Conservation (phyloP, 371 early-diverging fungal genomes). For the Mucor irregularis region DNA sequence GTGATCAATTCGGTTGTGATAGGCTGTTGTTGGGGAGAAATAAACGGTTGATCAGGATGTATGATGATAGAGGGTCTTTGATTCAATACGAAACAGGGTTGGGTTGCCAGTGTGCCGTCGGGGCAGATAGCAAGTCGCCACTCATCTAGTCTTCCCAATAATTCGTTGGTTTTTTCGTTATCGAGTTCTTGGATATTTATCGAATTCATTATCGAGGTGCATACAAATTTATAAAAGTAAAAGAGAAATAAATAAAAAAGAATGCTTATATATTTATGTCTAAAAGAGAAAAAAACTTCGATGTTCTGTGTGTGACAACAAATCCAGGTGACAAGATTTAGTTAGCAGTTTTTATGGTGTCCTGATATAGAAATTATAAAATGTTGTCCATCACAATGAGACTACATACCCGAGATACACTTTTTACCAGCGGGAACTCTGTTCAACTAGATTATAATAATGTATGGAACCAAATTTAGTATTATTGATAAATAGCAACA, state of each 20-base stretch:
- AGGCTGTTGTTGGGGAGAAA: slow-evolving; percentile 1
- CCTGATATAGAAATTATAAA: neutral
- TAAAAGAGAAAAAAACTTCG: neutral
- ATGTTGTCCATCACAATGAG: too few relatives aligned
- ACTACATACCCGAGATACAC: neutral
- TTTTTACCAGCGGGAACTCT: too few relatives aligned
- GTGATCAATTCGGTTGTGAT: slow-evolving; percentile 33
- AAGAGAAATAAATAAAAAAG: neutral
- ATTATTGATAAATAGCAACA: too few relatives aligned
- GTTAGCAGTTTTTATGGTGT: neutral
- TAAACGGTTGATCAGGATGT: slow-evolving; percentile 14
- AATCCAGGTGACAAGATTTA: slow-evolving; percentile 2
- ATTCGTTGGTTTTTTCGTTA: slow-evolving; percentile 16
- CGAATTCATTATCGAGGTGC: neutral
- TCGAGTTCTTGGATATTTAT: slow-evolving; percentile 9
- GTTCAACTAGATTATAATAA: too few relatives aligned
- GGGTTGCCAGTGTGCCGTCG: slow-evolving; percentile 28
- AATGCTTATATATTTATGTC: too few relatives aligned
- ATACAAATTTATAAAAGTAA: neutral
- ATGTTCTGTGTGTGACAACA: slow-evolving; percentile 7
- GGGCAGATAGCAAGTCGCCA: slow-evolving; percentile 44
- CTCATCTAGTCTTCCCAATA: slow-evolving; percentile 23
- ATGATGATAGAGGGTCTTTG: slow-evolving; percentile 25
- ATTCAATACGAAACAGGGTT: slow-evolving; percentile 34
- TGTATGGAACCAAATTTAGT: too few relatives aligned